Base-by-base conservation (phyloP, 495 filamentous ascomycete genomes). In the Entonaema liquescens region DNA sequence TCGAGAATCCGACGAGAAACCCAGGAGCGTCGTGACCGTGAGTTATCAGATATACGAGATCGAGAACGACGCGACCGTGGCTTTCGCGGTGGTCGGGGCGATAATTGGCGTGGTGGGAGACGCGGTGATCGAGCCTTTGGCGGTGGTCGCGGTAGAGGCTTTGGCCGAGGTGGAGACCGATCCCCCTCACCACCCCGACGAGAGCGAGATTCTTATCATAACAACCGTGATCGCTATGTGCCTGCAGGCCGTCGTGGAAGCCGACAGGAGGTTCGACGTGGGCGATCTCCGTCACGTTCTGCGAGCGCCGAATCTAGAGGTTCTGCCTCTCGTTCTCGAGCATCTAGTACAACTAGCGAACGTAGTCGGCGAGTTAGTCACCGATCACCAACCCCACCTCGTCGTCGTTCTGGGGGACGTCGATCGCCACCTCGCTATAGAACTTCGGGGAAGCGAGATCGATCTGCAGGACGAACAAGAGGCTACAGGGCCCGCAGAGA, bases 51-150 rank as follows among this genome's bases (percentile, higher is more conserved):
- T 21, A 79, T 93, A 57, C 85, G 92, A 74, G 87, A 91, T 55
- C 84, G 89, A 61, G 93, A 97, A 72, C 91, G 93, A 26, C 83
- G 81, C 44, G 90, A 94, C 28, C 89, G 93, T 53, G 83, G 90
- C 63, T 86, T 88, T 53, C 82, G 89, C 67, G 83, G 89, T 49
- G 85, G 88, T 23, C 82, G 81, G 42, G 82, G 85, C 35, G 81
- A 83, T 40, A 82, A 81, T 29, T 83, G 83, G 75, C 73, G 71
- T 19, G 84, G 85, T 61, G 76, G 79, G 4, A 77, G 79, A 52
- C 79, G 78, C 47, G 86, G 87, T 58, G 80, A 84, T 62, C 76
- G 83, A 70, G 83, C 77, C 19, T 80, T 80, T 63, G 82, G 82
- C 29, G 82, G 82, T 31, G 74, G 80, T 38, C 74, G 83, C n/a